Conservation (phyloP, 225 moss, liverwort and hornwort genomes). For the Sphagnum contortum region DNA sequence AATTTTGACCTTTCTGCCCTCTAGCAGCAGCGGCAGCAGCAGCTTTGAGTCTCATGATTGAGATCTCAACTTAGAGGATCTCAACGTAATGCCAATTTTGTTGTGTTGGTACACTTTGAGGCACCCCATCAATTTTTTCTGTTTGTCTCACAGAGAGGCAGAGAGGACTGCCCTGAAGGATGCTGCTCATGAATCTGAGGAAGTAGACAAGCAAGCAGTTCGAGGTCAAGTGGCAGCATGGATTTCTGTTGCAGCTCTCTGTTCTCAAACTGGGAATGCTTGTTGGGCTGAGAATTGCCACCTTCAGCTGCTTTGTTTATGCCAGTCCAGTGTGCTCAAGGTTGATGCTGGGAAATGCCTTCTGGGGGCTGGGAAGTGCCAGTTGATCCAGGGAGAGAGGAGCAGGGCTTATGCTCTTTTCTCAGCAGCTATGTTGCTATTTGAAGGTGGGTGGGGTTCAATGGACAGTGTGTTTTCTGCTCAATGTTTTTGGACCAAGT, state of each 20-base stretch:
- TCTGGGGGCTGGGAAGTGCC: slow-evolving; percentile 14
- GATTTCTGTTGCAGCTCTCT: slow-evolving; percentile 33
- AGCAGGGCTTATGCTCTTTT: slow-evolving; percentile 10
- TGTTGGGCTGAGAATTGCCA: slow-evolving; percentile 13
- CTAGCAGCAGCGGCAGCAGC: too few relatives aligned
- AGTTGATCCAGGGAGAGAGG: slow-evolving; percentile 9
- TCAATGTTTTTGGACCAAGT: too few relatives aligned
- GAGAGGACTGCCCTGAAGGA: slow-evolving; percentile 28
- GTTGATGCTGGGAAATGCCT: slow-evolving; percentile 14
- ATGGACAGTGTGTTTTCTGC: too few relatives aligned
- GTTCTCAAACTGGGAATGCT: slow-evolving; percentile 5
- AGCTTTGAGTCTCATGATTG: too few relatives aligned
- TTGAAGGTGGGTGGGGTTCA: background rate
- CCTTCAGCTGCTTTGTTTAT: slow-evolving; percentile 5
- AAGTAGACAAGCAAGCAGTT: slow-evolving; percentile 24
- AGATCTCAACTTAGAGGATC: too few relatives aligned
- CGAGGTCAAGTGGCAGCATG: slow-evolving; percentile 35
- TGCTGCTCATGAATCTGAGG: slow-evolving; percentile 24
- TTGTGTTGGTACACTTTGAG: too few relatives aligned
- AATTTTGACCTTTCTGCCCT: too few relatives aligned
- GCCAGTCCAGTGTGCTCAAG: slow-evolving; percentile 10
- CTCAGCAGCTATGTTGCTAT: slow-evolving; percentile 8
- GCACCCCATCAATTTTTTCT: too few relatives aligned
- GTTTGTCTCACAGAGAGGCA: slow-evolving; percentile 21
- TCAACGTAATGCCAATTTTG: too few relatives aligned